Base-by-base conservation (phyloP, 345 rosid genomes). In the Gossypium australe region DNA sequence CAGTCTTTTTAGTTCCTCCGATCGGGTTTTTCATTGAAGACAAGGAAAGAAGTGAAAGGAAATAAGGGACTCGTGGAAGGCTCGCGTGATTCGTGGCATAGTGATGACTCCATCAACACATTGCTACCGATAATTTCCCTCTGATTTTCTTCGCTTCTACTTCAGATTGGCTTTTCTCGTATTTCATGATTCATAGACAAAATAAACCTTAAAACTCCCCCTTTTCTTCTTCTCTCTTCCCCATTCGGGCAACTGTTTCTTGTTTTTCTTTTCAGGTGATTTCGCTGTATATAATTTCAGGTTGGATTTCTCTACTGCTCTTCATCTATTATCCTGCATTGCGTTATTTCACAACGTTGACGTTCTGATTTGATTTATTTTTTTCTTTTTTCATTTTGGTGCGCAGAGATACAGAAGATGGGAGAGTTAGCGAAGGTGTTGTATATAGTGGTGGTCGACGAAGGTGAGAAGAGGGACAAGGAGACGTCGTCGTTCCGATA, bases 381-480 rank as follows among this genome's bases (percentile, higher is more conserved):
- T 57, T 18, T 63, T 63, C 41, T 34, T 34, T 34, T 34, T 34
- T 5, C 7, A 34, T 34, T 51, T 74, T 22, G 62, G 52, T 53
- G 43, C 7, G 60, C 80, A 74, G 83, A 76, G 72, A 86, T 16
- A 14, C 43, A 7, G 2, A 34, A 14, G 55, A 75, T 87, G 97
- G 86, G 82, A 82, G 94, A 89, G 88, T 80, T 82, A 76, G 80
- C 85, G 82, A 95, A 87, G 79, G 87, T 87, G 70, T 76, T 91
- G 91, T 95, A 93, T 75, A 83, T 95, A 82, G 91, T 87, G 78
- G 97, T 95, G 80, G 87, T 89, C 51, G 92, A 94, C 47, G 72
- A 55, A 17, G 55, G 48, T 25, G 67, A 66, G 43, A 85, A 75
- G 64, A 69, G 58, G n/a, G 82, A 74, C 2, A 86, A 79, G 76